These are phyloP conservation scores for Angomonas ambiguus DNA, from an alignment of 208 protist species.

Conservation along the genomic window DNA sequence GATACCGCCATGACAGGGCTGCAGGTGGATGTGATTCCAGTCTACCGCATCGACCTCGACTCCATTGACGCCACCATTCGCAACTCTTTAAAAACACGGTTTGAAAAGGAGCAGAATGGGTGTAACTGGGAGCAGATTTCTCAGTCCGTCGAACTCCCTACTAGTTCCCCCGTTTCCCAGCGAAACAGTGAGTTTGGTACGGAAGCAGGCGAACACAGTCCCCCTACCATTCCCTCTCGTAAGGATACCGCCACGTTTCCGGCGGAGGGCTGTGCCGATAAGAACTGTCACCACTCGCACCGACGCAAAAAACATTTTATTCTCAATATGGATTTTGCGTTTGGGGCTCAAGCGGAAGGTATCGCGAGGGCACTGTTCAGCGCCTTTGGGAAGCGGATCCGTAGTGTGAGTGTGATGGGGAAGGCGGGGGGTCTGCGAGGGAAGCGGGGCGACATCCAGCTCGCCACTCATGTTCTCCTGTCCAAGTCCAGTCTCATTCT, in stretches of 20 bases:
- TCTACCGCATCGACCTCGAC: slow-evolving; percentile 58
- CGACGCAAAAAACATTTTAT: slow-evolving; percentile 55
- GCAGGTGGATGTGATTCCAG: slow-evolving; percentile 80
- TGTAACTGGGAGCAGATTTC: neutral
- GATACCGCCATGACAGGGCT: slow-evolving; percentile 86
- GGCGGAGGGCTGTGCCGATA: neutral
- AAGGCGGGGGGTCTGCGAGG: slow-evolving; percentile 86
- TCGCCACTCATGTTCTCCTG: slow-evolving; percentile 79
- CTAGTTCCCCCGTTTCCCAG: neutral
- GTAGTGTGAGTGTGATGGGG: slow-evolving; percentile 84
- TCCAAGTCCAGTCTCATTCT: slow-evolving; percentile 81
- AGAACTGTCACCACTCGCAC: neutral
- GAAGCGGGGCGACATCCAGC: slow-evolving; percentile 84
- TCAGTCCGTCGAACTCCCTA: neutral
- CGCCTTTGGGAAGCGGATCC: slow-evolving; percentile 76
- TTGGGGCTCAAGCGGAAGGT: slow-evolving; percentile 84
- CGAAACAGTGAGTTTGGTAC: neutral
- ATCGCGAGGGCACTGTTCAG: slow-evolving; percentile 76
- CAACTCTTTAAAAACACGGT: slow-evolving; percentile 27
- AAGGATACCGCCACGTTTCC: neutral
- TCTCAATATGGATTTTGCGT: slow-evolving; percentile 91
- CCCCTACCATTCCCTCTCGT: neutral
- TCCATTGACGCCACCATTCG: slow-evolving; percentile 54
- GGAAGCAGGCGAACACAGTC: neutral
- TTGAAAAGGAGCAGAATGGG: slow-evolving; percentile 11